phyloP scores from a whole-genome alignment of 345 rosid species.

The Litchi chinensis region DNA sequence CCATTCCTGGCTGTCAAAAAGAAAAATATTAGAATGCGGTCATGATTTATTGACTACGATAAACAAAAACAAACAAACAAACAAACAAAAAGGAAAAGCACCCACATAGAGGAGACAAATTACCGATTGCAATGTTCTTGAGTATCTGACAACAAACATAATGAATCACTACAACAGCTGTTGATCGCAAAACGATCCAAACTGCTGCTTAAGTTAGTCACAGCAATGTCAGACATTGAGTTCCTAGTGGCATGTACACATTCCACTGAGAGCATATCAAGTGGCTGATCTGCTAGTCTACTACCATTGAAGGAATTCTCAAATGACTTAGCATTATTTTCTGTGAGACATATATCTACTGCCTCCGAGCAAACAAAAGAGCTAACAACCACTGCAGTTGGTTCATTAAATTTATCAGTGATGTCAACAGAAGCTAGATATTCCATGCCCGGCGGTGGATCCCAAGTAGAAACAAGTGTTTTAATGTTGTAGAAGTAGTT shows the following conservation, averaged over 20 bases:
- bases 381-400: slow-evolving; percentile 24
- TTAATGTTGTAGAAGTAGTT: slow-evolving; percentile 66
- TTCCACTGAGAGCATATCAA: slow-evolving; percentile 19
- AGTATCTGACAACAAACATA: slow-evolving; percentile 20
- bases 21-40: background rate
- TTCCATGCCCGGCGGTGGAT: slow-evolving; percentile 71
- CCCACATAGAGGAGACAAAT: background rate
- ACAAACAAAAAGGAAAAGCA: background rate
- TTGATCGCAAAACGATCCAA: slow-evolving; percentile 23
- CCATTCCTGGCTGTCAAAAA: slow-evolving; percentile 10
- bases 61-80: background rate
- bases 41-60: background rate
- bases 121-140: slow-evolving; percentile 42
- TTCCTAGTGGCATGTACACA: slow-evolving; percentile 11
- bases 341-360: slow-evolving; percentile 15
- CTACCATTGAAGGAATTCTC: slow-evolving; percentile 26
- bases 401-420: slow-evolving; percentile 32
- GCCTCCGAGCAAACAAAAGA: slow-evolving; percentile 16
- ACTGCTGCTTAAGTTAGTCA: slow-evolving; percentile 13
- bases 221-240: slow-evolving; percentile 16
- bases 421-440: slow-evolving; percentile 35
- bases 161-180: slow-evolving; percentile 21
- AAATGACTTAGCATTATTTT: slow-evolving; percentile 11
- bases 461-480: slow-evolving; percentile 73
- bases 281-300: slow-evolving; percentile 30